Percentiles rank a stretch among this genome's conserved stretches.
phyloP scores from a whole-genome alignment of 2,329 filamentous ascomycete species.

The Hypoxylon sp. region DNA sequence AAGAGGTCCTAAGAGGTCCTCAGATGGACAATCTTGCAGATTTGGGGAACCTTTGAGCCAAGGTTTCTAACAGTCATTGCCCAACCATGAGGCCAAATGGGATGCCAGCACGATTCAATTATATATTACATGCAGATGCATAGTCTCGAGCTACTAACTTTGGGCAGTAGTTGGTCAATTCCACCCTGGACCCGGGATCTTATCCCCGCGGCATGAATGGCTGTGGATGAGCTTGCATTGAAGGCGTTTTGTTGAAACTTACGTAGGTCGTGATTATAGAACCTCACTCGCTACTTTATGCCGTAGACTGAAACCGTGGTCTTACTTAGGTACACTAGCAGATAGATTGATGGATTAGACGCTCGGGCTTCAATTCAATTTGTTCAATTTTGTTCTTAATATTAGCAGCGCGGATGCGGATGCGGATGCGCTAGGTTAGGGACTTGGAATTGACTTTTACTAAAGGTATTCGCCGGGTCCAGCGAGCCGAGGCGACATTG shows the following conservation, averaged over 20 bases:
- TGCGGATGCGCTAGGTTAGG: neutral
- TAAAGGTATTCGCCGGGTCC: constrained; percentile 24
- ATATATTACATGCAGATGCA: constrained; percentile 34
- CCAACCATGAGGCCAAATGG: constrained; percentile 17
- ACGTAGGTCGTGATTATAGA: constrained; percentile 7
- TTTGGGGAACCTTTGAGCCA: constrained; percentile 8
- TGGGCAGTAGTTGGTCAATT: constrained; percentile 36
- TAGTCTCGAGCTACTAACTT: constrained; percentile 12
- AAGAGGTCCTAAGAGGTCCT: constrained; percentile 5
- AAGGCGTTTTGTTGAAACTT: constrained; percentile 8
- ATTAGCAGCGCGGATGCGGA: constrained; percentile 2
- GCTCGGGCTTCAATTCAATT: constrained; percentile 3
- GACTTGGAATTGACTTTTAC: constrained; percentile 23
- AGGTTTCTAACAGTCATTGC: constrained; percentile 5
- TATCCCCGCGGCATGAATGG: constrained; percentile 32
- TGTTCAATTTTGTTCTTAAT: constrained; percentile 1
- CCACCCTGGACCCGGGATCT: constrained; percentile 16
- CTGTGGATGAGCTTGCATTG: constrained; percentile 24
- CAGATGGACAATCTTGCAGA: constrained; percentile 9
- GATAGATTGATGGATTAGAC: constrained; percentile 8
- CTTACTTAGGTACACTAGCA: neutral
- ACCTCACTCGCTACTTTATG: constrained; percentile 11
- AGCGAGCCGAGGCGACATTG: constrained; percentile 28
- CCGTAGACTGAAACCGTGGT: constrained; percentile 4
- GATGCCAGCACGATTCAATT: constrained; percentile 31